Evolutionary conservation across 192 early-diverging fungal species (phyloP), one percentile per base, ranked within the genome.

Genomic region (Phlyctochytrium bullatum): DNA sequence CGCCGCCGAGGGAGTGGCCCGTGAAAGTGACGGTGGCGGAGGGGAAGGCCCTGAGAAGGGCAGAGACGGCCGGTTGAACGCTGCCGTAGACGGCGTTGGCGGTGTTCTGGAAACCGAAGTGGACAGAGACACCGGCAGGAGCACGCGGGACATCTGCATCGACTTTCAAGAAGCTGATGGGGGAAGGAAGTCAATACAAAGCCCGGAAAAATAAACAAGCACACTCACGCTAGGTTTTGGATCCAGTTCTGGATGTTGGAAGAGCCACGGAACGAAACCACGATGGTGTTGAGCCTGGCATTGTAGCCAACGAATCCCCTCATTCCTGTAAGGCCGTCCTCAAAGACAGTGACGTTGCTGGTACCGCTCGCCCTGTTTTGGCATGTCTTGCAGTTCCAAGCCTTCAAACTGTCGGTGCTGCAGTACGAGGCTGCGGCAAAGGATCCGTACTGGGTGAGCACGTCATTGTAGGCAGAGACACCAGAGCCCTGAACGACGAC

Each of bases 1-100:
- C 67, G 28, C 67, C 67, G 23, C 67, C 67, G 34, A 68, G 40
- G 12, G 34, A 50, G 64, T 71, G 69, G 12, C 69, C 69, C 14
- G 62, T 65, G 17, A 71, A 2, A 10, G 53, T 10, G 20, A 71
- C 23, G 4, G 53, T 31, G 33, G 36, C 57, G 1, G 27, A 17
- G 2, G 67, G 67, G 52, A 61, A 54, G 32, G 59, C 53, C 16
- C 16, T n/a, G 17, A n/a, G 6, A 3, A 53, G 25, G 23, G 23
- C 31, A 2, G 34, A 4, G 3, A 68, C 47, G 4, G 30, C 27
- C 10, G 52, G 59, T 12, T 52, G 2, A 29, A 68, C 59, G 2
- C 36, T 2, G 12, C 28, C 34, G 30, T 32, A 60, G 30, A 68
- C 33, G 29, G 29, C 33, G 23, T 53, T 27, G 58, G 58, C 59